Percentiles rank a stretch among this genome's conserved stretches.
These are phyloP conservation scores for Cephalotrichum gorgonifer DNA, from an alignment of 2,329 filamentous ascomycete genomes.

Conservation along the genomic window DNA sequence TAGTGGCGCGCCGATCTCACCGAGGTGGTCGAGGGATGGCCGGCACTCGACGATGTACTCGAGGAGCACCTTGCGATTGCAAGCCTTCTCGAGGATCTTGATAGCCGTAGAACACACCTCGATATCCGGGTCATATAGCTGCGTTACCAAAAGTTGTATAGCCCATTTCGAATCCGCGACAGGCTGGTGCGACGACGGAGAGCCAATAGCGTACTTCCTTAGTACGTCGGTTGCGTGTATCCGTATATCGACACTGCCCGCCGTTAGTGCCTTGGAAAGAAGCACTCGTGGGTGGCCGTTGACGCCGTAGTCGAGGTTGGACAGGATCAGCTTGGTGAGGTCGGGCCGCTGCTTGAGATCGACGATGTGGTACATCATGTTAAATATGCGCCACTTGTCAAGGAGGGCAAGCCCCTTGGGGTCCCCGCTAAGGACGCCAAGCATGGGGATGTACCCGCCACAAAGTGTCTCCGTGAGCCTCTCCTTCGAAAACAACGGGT, in stretches of 20 bases:
- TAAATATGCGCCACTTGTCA: slow-evolving; percentile 95
- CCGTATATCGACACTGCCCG: slow-evolving; percentile 81
- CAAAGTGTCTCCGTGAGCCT: slow-evolving; percentile 80
- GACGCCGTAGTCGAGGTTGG: slow-evolving; percentile 85
- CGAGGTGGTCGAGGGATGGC: slow-evolving; percentile 86
- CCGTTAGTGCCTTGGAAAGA: slow-evolving; percentile 85
- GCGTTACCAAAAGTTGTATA: slow-evolving; percentile 91
- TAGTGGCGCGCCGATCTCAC: slow-evolving; percentile 90
- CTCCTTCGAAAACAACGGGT: slow-evolving; percentile 80
- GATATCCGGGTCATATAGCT: slow-evolving; percentile 93
- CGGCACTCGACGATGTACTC: slow-evolving; percentile 96
- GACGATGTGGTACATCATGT: slow-evolving; percentile 99
- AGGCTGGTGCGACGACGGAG: slow-evolving; percentile 19
- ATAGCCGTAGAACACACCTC: slow-evolving; percentile 94
- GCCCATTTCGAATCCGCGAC: slow-evolving; percentile 81
- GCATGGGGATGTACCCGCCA: slow-evolving; percentile 86
- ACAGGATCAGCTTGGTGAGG: slow-evolving; percentile 76
- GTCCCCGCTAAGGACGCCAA: slow-evolving; percentile 79
- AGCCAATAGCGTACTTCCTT: slow-evolving; percentile 68
- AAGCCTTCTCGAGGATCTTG: slow-evolving; percentile 94
- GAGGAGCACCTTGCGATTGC: slow-evolving; percentile 80
- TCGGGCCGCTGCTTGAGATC: slow-evolving; percentile 87
- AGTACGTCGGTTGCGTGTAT: slow-evolving; percentile 82
- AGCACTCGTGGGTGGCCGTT: slow-evolving; percentile 86
- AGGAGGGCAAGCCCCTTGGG: slow-evolving; percentile 77